Evolutionary conservation across 805 yeast genomes (phyloP), one percentile per base, ranked within the genome.

Genomic region (Candida methanosorbosa): DNA sequence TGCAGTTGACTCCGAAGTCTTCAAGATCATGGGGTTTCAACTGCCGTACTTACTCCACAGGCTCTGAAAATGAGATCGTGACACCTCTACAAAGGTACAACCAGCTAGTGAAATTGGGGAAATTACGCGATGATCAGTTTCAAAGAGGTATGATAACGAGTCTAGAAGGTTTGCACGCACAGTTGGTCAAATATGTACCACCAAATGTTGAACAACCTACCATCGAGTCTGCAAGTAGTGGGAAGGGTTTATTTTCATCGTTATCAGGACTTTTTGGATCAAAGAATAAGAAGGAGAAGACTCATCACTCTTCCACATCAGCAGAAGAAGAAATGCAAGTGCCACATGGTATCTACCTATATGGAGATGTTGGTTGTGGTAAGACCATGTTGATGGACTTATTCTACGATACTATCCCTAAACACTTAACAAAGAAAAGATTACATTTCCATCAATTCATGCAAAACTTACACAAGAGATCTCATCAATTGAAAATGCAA

Each of bases 331-430:
- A 5, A 13, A 8, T 29, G 13, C 17, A 29, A 3, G 65, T 78
- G 12, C 95, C 92, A 2, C 66, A 71, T 44, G 98, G 98, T 4
- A 81, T 92, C 7, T 92, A 92, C 50, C 66, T 92, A 21, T 92
- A 84, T 57, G 98, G 98, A 17, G 97, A 92, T 56, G 98, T 92
- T 29, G 98, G 98, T 2, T 88, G 97, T 58, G 98, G 98, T 4
- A 90, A 92, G 54, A 92, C 98, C 7, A 90, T 92, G 97, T 65
- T 92, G 40, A 90, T 92, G 97, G 97, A 92, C 57, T 65, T 92
- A 44, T 92, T 92, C 50, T 92, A 88, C 59, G 65, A 74, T 16
- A 85, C 95, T 0, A 71, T 90, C 14, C 97, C 97, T 0, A 34
- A 58, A 0, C 84, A 81, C 52, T 63, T 92, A 38, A 71, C 90